A percentile compares a stretch with the other conserved stretches of the same genome.
Evolutionary conservation across 2,329 filamentous ascomycete genomes (phyloP).

Genomic region (Bipolaris bicolor): DNA sequence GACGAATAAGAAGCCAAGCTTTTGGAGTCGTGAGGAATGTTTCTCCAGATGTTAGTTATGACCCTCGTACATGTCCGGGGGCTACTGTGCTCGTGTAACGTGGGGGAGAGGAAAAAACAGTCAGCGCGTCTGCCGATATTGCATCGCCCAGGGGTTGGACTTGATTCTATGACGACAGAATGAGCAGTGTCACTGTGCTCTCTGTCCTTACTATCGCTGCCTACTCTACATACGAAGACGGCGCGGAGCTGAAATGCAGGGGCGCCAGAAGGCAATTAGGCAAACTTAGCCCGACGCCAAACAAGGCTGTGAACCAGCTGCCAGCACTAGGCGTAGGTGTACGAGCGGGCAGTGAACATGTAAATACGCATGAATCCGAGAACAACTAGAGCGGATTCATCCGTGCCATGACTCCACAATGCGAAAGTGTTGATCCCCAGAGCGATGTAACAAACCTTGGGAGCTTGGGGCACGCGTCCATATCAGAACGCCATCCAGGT

Average conservation of each 20-base stretch:
- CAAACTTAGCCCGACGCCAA: background rate
- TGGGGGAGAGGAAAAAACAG: conserved; percentile 19
- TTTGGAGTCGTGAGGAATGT: conserved; percentile 9
- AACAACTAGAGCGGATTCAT: background rate
- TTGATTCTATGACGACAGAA: background rate
- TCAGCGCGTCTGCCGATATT: conserved; percentile 26
- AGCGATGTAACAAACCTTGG: conserved; percentile 1
- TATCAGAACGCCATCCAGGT: conserved; percentile 18
- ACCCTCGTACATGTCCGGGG: background rate
- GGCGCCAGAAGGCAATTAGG: background rate
- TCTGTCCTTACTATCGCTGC: no score
- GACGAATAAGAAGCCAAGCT: conserved; percentile 2
- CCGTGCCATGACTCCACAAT: background rate
- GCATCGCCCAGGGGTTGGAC: background rate
- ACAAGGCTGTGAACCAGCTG: background rate
- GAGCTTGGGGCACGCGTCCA: conserved; percentile 1
- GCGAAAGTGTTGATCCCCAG: background rate
- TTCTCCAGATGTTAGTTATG: conserved; percentile 1
- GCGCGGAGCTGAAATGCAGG: conserved; percentile 5
- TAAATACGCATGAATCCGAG: background rate
- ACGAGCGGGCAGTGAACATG: background rate
- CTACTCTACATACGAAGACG: background rate
- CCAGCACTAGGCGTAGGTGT: background rate
- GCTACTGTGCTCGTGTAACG: conserved; percentile 10
- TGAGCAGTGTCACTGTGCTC: background rate